A percentile compares a stretch with the other conserved stretches of the same genome.
These are phyloP conservation scores for Mucor racemosus DNA, from an alignment of 371 early-diverging fungal species.

Conservation along the genomic window DNA sequence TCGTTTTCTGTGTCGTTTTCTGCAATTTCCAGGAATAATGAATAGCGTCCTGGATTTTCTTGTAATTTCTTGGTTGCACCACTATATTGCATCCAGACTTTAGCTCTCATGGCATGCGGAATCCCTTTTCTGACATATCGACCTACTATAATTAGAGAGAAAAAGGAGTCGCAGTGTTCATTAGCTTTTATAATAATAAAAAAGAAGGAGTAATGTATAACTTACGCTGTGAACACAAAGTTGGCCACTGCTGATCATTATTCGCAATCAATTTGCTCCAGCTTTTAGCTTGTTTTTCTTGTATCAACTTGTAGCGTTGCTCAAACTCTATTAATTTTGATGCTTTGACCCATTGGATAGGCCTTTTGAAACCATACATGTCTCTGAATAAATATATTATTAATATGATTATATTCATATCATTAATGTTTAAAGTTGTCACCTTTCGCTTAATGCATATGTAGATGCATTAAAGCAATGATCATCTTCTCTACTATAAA, in stretches of 20 bases:
- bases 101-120: conserved; percentile 66
- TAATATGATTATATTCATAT: too few species aligned
- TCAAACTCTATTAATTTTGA: conserved; percentile 59
- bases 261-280: conserved; percentile 55
- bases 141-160: conserved; percentile 52
- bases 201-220: neutral
- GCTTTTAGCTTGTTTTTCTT: conserved; percentile 51
- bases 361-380: conserved; percentile 67
- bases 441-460: neutral
- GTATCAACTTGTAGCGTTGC: conserved; percentile 50
- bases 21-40: conserved; percentile 55
- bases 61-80: conserved; percentile 69
- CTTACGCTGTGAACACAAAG: conserved; percentile 56
- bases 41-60: conserved; percentile 64
- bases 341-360: conserved; percentile 57
- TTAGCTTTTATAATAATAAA: neutral
- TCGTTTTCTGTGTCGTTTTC: conserved; percentile 54
- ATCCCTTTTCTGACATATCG: conserved; percentile 80
- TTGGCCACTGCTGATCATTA: conserved; percentile 55
- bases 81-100: conserved; percentile 83
- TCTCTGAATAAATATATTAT: conserved; percentile 41
- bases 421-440: neutral
- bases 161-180: neutral
- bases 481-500: neutral
- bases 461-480: neutral